Conservation (phyloP, 768 basidiomycete genomes). For the Mycena filopes region DNA sequence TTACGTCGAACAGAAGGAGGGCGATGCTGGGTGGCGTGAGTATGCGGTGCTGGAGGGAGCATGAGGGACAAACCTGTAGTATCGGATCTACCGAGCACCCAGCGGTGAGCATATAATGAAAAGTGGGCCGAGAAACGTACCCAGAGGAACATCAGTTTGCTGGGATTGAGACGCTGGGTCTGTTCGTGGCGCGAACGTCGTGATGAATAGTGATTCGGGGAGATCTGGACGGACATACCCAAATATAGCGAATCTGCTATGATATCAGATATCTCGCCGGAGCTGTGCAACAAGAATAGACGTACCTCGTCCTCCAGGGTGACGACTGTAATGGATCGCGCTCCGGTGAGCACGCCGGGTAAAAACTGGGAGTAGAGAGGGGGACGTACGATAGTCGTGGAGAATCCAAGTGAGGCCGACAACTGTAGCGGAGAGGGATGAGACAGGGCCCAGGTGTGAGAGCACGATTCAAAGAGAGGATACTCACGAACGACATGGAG, state of each 20-base stretch:
- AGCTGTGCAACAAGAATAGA: not conserved
- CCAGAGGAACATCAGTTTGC: conserved; percentile 56
- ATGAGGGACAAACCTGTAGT: conserved; percentile 42
- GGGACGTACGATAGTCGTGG: conserved; percentile 47
- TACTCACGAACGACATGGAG: conserved; percentile 22
- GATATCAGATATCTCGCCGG: too few species aligned
- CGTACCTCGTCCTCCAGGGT: conserved; percentile 48
- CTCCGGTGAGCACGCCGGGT: too few species aligned
- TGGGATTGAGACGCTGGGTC: conserved; percentile 46
- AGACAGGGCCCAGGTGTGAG: too few species aligned
- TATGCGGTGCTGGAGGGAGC: too few species aligned
- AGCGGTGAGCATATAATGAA: not conserved
- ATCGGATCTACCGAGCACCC: conserved; percentile 54
- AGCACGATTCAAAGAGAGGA: not conserved
- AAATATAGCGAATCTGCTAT: conserved; percentile 51
- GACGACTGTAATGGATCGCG: conserved; percentile 42
- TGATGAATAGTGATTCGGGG: not conserved
- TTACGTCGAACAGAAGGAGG: conserved; percentile 55
- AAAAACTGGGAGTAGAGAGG: not conserved
- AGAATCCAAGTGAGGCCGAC: conserved; percentile 51
- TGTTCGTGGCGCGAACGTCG: conserved; percentile 25
- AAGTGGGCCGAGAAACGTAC: conserved; percentile 36
- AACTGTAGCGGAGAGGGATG: too few species aligned
- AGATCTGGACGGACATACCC: conserved; percentile 42
- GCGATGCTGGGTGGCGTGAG: too few species aligned